A percentile compares a stretch with the other conserved stretches of the same genome.
Conservation (phyloP, 331 rosid genomes). For the Pyrus hybrid region DNA sequence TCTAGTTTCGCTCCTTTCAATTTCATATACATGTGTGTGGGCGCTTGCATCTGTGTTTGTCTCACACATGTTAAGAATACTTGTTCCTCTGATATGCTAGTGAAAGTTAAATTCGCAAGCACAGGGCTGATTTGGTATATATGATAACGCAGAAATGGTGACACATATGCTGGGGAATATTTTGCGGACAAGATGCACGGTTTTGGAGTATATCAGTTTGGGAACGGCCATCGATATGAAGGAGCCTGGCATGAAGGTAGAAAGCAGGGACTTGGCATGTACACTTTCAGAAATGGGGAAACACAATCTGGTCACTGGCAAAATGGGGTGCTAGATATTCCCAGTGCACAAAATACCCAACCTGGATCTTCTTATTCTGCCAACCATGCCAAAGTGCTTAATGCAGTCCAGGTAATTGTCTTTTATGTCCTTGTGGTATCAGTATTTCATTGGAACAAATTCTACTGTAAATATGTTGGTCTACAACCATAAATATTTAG, state of each 20-base stretch:
- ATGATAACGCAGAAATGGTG: slow-evolving; percentile 67
- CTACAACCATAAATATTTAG: neutral
- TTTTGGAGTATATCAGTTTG: slow-evolving; percentile 85
- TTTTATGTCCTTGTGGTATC: slow-evolving; percentile 6
- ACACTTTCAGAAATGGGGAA: slow-evolving; percentile 83
- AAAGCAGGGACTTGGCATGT: slow-evolving; percentile 81
- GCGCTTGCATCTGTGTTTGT: neutral
- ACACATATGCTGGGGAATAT: slow-evolving; percentile 79
- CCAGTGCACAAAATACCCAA: slow-evolving; percentile 26
- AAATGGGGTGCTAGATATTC: slow-evolving; percentile 62
- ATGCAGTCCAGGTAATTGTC: slow-evolving; percentile 62
- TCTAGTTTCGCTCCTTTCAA: neutral
- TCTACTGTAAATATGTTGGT: neutral
- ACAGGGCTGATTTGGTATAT: neutral
- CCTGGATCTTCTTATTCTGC: slow-evolving; percentile 46
- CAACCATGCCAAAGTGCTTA: slow-evolving; percentile 48
- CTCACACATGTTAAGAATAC: neutral
- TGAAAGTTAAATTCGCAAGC: neutral
- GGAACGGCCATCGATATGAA: slow-evolving; percentile 76
- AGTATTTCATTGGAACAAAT: neutral
- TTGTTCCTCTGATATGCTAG: neutral
- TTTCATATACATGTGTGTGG: neutral
- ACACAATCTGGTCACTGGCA: slow-evolving; percentile 93
- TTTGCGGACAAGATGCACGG: slow-evolving; percentile 97
- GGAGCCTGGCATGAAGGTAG: slow-evolving; percentile 99